Evolutionary conservation across 352 stramenopile genomes (phyloP).

Genomic region (Pythium guiyangense): DNA sequence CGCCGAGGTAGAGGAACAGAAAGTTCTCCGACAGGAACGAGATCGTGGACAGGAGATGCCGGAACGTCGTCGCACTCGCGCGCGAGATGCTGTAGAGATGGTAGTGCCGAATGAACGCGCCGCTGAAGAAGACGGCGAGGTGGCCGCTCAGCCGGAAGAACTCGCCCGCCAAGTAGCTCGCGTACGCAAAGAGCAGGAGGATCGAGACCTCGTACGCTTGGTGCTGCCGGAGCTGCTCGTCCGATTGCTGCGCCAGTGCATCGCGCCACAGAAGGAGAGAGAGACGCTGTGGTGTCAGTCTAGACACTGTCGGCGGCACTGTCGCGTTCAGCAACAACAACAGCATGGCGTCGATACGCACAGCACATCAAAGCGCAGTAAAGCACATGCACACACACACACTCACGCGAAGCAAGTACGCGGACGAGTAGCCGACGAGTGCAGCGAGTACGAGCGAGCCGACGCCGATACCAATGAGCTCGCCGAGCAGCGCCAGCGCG

Average conservation of each 20-base stretch:
- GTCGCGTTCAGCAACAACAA: too few species aligned
- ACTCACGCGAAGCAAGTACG: conserved; percentile 35
- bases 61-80: conserved; percentile 48
- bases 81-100: conserved; percentile 70
- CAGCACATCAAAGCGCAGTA: too few species aligned
- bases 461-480: conserved; percentile 39
- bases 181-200: conserved; percentile 69
- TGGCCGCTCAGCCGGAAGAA: conserved; percentile 79
- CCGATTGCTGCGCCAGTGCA: not conserved
- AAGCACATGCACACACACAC: too few species aligned
- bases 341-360: too few species aligned
- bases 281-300: too few species aligned
- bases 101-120: conserved; percentile 70
- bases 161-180: conserved; percentile 67
- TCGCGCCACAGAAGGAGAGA: too few species aligned
- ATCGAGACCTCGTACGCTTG: conserved; percentile 57
- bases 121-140: conserved; percentile 90
- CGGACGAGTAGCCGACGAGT: conserved; percentile 21
- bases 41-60: conserved; percentile 54
- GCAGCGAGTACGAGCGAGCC: conserved; percentile 34
- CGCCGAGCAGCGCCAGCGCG: conserved; percentile 24
- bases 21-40: too few species aligned
- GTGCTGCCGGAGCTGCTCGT: conserved; percentile 18
- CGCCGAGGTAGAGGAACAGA: conserved; percentile 65
- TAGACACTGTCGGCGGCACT: too few species aligned